phyloP scores from a whole-genome alignment of 78 protist species.

The Pigoraptor vietnamica region DNA sequence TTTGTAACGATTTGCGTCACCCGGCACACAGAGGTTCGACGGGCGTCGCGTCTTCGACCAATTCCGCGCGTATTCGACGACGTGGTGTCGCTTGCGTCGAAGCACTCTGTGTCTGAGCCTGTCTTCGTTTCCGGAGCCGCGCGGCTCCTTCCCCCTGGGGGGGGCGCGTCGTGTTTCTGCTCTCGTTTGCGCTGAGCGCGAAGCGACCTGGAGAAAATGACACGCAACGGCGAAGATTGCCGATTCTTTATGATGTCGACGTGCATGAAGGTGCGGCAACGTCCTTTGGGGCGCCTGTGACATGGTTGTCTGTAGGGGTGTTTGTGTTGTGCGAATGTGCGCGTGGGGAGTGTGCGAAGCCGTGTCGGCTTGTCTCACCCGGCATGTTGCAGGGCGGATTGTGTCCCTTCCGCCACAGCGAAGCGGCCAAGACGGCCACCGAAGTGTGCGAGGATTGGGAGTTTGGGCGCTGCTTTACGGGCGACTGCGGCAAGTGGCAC shows the following conservation, averaged over 20 bases:
- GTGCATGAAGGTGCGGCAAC: neutral
- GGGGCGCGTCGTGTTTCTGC: too few species aligned
- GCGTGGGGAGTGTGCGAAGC: too few species aligned
- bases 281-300: neutral
- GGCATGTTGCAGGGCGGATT: neutral
- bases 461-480: neutral
- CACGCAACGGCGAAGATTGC: neutral
- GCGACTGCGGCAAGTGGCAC: neutral
- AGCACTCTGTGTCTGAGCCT: too few species aligned
- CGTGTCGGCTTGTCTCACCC: neutral
- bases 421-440: neutral
- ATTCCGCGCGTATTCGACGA: too few species aligned
- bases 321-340: neutral
- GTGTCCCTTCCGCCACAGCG: neutral
- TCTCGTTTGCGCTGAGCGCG: too few species aligned
- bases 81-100: neutral
- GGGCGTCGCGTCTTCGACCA: too few species aligned
- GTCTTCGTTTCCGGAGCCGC: too few species aligned
- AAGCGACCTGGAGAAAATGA: neutral
- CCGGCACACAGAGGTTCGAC: too few species aligned
- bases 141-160: too few species aligned
- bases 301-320: neutral
- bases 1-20: too few species aligned
- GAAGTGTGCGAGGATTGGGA: neutral
- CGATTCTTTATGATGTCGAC: neutral